These are phyloP conservation scores for Cladophialophora carrionii DNA, from an alignment of 2,329 filamentous ascomycete species.

Conservation along the genomic window DNA sequence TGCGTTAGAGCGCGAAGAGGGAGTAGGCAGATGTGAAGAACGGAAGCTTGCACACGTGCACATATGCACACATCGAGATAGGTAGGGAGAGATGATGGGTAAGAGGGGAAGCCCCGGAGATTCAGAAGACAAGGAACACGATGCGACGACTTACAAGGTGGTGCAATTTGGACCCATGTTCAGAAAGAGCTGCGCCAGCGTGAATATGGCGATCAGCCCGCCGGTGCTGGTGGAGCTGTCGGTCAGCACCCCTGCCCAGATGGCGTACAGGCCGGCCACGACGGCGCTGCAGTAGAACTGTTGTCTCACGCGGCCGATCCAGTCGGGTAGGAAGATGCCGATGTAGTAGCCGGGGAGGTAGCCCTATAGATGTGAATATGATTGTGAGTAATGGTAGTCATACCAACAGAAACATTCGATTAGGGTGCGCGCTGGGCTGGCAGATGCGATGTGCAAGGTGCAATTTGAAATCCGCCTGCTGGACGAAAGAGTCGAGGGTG, in stretches of 20 bases:
- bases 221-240: slow-evolving; percentile 36
- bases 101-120: no score
- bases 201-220: slow-evolving; percentile 41
- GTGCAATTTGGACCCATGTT: slow-evolving; percentile 57
- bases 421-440: background rate
- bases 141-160: slow-evolving; percentile 55
- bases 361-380: slow-evolving; percentile 22
- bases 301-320: slow-evolving; percentile 36
- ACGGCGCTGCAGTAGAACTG: slow-evolving; percentile 36
- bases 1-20: background rate
- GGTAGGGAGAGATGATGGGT: no score
- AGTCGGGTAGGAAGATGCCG: slow-evolving; percentile 39
- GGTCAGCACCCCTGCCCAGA: slow-evolving; percentile 41
- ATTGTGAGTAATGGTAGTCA: background rate
- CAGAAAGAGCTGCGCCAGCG: slow-evolving; percentile 43
- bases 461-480: background rate
- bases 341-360: slow-evolving; percentile 39
- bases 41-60: no score
- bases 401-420: background rate
- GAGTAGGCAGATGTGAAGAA: background rate
- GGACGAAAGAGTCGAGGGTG: background rate
- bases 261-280: slow-evolving; percentile 40
- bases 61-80: no score
- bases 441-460: background rate
- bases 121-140: no score